Evolutionary conservation across 1,139 yeast species (phyloP).

Genomic region (Pichia sp.): DNA sequence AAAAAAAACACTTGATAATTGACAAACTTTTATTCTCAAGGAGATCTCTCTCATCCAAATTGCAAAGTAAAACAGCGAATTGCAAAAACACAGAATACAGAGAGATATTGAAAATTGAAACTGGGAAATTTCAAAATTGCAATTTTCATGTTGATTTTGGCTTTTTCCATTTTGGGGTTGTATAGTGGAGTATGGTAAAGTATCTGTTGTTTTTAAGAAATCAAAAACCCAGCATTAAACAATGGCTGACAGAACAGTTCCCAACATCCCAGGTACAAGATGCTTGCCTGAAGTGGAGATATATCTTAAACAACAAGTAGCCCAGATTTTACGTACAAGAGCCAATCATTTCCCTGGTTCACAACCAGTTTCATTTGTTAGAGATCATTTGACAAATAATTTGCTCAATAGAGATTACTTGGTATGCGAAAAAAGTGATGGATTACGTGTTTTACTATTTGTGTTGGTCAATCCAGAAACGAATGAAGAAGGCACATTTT

Average conservation of each 20-base stretch:
- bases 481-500: constrained; percentile 68
- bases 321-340: constrained; percentile 55
- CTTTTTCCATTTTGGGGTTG: not conserved
- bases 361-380: constrained; percentile 88
- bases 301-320: constrained; percentile 63
- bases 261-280: constrained; percentile 75
- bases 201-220: not conserved
- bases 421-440: constrained; percentile 96
- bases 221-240: constrained; percentile 8
- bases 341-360: constrained; percentile 70
- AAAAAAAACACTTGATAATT: too few species aligned
- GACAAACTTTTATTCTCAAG: too few species aligned
- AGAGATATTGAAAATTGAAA: not conserved
- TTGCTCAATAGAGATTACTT: constrained; percentile 62
- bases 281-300: constrained; percentile 67
- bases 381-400: constrained; percentile 60
- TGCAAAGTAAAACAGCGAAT: not conserved
- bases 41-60: not conserved
- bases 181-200: not conserved
- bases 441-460: constrained; percentile 70
- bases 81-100: not conserved
- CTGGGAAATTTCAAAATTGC: not conserved
- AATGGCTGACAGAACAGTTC: constrained; percentile 53
- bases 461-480: constrained; percentile 64
- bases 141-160: not conserved